Percentiles rank a stretch among this genome's conserved stretches.
These are phyloP conservation scores for Amphichorda felina DNA, from an alignment of 2,329 filamentous ascomycete genomes.

Conservation along the genomic window DNA sequence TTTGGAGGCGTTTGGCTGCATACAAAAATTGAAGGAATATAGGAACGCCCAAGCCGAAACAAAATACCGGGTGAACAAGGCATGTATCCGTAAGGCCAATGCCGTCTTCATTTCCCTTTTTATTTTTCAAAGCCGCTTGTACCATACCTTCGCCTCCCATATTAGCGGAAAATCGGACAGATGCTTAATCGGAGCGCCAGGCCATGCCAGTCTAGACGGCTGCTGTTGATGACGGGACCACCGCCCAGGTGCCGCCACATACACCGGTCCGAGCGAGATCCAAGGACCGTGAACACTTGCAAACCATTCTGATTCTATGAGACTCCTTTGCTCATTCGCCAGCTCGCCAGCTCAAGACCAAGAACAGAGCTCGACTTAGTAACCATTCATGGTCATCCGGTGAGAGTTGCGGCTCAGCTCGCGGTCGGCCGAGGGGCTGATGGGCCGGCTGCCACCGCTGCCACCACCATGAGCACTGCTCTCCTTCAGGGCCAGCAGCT, in stretches of 20 bases:
- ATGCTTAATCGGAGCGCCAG: neutral
- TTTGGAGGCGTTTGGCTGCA: conserved; percentile 8
- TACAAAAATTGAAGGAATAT: conserved; percentile 3
- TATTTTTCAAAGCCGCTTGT: neutral
- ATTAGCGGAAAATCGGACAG: neutral
- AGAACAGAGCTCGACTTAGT: conserved; percentile 42
- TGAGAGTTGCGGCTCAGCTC: conserved; percentile 96
- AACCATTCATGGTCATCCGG: conserved; percentile 97
- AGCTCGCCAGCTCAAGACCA: conserved; percentile 10
- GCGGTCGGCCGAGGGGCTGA: conserved; percentile 87
- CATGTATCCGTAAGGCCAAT: conserved; percentile 1
- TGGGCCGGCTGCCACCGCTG: conserved; percentile 75
- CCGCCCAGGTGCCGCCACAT: neutral
- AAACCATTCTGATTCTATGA: neutral
- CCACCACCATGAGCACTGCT: conserved; percentile 75
- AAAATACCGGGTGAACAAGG: conserved; percentile 2
- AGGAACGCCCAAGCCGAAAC: conserved; percentile 5
- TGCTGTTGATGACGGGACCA: neutral
- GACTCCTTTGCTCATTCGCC: neutral
- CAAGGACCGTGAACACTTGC: neutral
- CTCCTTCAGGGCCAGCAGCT: conserved; percentile 95
- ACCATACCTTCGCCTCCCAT: neutral
- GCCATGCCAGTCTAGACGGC: too few species aligned
- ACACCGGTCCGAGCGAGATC: neutral
- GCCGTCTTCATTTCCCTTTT: conserved; percentile 1